These are phyloP conservation scores for Candida anglica DNA, from an alignment of 805 yeast genomes.

Conservation along the genomic window DNA sequence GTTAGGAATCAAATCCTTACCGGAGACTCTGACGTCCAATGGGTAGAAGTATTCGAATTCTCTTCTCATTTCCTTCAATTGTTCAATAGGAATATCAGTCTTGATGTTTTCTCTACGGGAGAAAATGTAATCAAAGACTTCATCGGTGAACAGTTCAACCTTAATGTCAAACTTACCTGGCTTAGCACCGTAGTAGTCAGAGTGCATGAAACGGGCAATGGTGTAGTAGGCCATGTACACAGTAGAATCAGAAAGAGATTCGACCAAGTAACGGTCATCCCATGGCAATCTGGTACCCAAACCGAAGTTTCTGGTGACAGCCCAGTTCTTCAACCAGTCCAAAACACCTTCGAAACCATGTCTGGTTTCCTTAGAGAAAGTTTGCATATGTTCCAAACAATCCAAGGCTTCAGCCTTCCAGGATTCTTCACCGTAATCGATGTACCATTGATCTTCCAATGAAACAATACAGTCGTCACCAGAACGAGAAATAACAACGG, in stretches of 20 bases:
- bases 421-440: slow-evolving; percentile 90
- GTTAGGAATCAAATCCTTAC: slow-evolving; percentile 96
- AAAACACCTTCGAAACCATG: slow-evolving; percentile 91
- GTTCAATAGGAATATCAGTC: slow-evolving; percentile 58
- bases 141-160: slow-evolving; percentile 86
- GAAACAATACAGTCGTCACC: slow-evolving; percentile 97
- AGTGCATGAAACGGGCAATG: slow-evolving; percentile 78
- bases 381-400: slow-evolving; percentile 71
- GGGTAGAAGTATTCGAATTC: slow-evolving; percentile 98
- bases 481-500: slow-evolving; percentile 83
- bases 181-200: slow-evolving; percentile 77
- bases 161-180: slow-evolving; percentile 69
- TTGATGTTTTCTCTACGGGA: slow-evolving; percentile 58
- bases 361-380: slow-evolving; percentile 77
- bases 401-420: slow-evolving; percentile 85
- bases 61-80: slow-evolving; percentile 73
- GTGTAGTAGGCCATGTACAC: slow-evolving; percentile 95
- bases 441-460: slow-evolving; percentile 97
- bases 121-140: slow-evolving; percentile 89
- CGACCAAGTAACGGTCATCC: slow-evolving; percentile 92
- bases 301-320: slow-evolving; percentile 94
- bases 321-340: slow-evolving; percentile 98
- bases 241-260: slow-evolving; percentile 94
- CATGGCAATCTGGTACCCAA: slow-evolving; percentile 93
- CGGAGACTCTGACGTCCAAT: slow-evolving; percentile 85